Base-by-base conservation (phyloP, 768 basidiomycete species). In the Phlegmacium glaucopus region DNA sequence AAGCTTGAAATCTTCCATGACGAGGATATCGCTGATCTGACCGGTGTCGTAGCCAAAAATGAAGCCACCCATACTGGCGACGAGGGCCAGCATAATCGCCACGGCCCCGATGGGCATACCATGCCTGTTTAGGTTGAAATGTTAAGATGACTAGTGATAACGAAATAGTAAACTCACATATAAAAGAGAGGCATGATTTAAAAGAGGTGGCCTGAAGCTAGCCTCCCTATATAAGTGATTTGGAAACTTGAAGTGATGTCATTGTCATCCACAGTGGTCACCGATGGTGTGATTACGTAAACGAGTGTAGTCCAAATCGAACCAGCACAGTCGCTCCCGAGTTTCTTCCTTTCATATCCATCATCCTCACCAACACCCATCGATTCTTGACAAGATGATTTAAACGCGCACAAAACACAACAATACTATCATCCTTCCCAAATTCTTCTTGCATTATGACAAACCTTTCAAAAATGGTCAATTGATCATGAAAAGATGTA, bases 21-120 rank as follows among this genome's bases (percentile, higher is more conserved):
- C 67, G 22, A 87, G 68, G 54, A 90, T 85, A 60, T 85, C 84
- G 43, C 82, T 82, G 52, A 90, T 89, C 62, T 89, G 87, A 18
- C 86, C 86, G 10, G 84, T 87, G 61, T 87, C 83, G 53, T 85
- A 85, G 45, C 78, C 79, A 46, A 80, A 81, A 50, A 81, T 80
- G 63, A 80, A 80, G 39, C 86, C 85, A 47, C 85, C 86, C 75
- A 87, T 85, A 42, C 78, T 80, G 29, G 85, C 82, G 29, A 89
- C 61, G 47, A 85, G 57, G 55, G 85, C 85, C 42, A 87, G 67
- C 69, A 79, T 74, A 61, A 88, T 77, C 48, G 85, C 75, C 34
- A 78, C 74, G 62, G 67, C 71, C 46, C 83, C 82, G 44, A 85
- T 77, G 55, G 82, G 83, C 53, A 80, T 70, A 50, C 78, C 82